Percentiles rank a stretch among this genome's conserved stretches.
These are phyloP conservation scores for Fusarium falciforme DNA, from an alignment of 2,329 filamentous ascomycete genomes.

Conservation along the genomic window DNA sequence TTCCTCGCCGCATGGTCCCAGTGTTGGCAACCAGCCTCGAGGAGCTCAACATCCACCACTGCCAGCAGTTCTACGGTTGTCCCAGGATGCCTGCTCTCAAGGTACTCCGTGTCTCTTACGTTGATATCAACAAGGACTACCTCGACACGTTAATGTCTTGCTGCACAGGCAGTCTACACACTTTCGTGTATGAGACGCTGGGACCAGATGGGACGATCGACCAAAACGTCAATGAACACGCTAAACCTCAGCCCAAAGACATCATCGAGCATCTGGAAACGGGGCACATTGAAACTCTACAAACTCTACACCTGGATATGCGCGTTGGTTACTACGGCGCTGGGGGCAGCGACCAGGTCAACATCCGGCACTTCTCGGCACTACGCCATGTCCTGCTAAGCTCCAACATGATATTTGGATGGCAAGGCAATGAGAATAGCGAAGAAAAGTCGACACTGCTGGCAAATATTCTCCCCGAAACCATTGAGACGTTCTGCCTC, in stretches of 20 bases:
- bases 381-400: not conserved
- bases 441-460: not conserved
- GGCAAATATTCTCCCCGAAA: not conserved
- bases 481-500: not conserved
- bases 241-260: not conserved
- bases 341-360: not conserved
- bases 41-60: not conserved
- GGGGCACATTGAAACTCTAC: not conserved
- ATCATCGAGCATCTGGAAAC: not conserved
- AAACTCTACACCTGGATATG: not conserved
- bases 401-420: not conserved
- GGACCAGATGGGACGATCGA: not conserved
- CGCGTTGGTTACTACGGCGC: not conserved
- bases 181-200: not conserved
- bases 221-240: not conserved
- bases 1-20: not conserved
- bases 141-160: not conserved
- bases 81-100: not conserved
- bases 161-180: not conserved
- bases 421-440: not conserved
- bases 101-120: not conserved
- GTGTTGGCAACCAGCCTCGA: not conserved
- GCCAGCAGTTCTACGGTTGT: not conserved
- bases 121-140: not conserved
- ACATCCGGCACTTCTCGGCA: not conserved